phyloP scores from a whole-genome alignment of 257 asterid species.

The Jasminum sambac region DNA sequence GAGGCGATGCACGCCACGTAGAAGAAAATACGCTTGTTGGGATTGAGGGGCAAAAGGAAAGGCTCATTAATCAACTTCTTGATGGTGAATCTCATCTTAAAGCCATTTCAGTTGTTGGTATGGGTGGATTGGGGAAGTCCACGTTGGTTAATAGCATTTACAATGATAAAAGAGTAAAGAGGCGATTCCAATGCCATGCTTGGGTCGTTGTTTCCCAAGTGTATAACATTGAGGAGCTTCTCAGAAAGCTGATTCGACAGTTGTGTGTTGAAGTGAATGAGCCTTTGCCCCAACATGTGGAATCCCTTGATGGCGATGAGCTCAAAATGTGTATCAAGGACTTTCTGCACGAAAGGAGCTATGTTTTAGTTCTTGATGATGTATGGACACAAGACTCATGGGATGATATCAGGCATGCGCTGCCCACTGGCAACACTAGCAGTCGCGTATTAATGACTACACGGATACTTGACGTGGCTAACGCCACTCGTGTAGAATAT shows the following conservation, averaged over 20 bases:
- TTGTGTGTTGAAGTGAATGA: background rate
- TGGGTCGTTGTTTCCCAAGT: background rate
- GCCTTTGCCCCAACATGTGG: conserved; percentile 15
- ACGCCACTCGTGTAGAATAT: background rate
- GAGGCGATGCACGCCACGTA: background rate
- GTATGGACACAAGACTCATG: conserved; percentile 25
- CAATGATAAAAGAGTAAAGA: background rate
- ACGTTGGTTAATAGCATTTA: too few relatives aligned
- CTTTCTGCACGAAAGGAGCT: too few relatives aligned
- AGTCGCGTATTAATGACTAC: conserved; percentile 31
- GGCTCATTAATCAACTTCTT: conserved; percentile 5
- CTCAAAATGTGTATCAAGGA: conserved; percentile 13
- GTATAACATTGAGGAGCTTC: conserved; percentile 1
- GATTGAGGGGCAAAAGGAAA: conserved; percentile 29
- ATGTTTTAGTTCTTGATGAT: conserved; percentile 31
- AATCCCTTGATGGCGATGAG: conserved; percentile 1
- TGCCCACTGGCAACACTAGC: conserved; percentile 18
- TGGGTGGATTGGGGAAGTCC: too few relatives aligned
- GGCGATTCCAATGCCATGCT: background rate
- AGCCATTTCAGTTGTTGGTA: too few relatives aligned
- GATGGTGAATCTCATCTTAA: too few relatives aligned
- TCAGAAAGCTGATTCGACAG: conserved; percentile 14
- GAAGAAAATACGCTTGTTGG: conserved; percentile 40
- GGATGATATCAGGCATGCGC: conserved; percentile 26
- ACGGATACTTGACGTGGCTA: conserved; percentile 5